Percentiles rank a stretch among this genome's conserved stretches.
phyloP scores from a whole-genome alignment of 2,329 filamentous ascomycete genomes.

The Scolecobasidium constrictum region DNA sequence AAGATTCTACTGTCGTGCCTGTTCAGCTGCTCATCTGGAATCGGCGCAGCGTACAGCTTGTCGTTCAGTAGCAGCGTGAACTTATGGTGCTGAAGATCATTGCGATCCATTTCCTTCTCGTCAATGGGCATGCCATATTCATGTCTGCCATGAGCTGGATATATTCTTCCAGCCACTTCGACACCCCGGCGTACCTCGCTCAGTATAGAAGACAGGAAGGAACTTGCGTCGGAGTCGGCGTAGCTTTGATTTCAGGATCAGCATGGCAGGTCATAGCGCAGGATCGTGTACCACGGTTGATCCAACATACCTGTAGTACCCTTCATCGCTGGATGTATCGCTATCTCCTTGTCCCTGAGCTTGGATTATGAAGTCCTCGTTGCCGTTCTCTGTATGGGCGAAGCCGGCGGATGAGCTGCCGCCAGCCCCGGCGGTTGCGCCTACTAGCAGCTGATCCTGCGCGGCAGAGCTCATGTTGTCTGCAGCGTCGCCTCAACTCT shows the following conservation, averaged over 20 bases:
- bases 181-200: not conserved
- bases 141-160: not conserved
- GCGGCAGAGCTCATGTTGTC: no score
- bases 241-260: not conserved
- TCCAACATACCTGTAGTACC: not conserved
- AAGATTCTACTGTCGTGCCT: slow-evolving; percentile 8
- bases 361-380: not conserved
- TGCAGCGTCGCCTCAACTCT: no score
- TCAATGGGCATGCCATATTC: slow-evolving; percentile 25
- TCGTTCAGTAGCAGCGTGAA: slow-evolving; percentile 24
- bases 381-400: not conserved
- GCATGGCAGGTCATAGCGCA: not conserved
- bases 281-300: not conserved
- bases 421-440: no score
- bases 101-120: slow-evolving; percentile 26
- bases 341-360: not conserved
- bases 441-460: no score
- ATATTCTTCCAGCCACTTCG: not conserved
- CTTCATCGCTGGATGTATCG: not conserved
- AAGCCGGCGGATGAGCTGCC: not conserved
- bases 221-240: not conserved
- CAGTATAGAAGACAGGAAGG: not conserved
- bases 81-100: slow-evolving; percentile 27
- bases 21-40: slow-evolving; percentile 10
- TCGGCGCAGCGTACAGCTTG: slow-evolving; percentile 24